phyloP scores from a whole-genome alignment of 2,329 filamentous ascomycete genomes.

The Dothistroma septosporum region DNA sequence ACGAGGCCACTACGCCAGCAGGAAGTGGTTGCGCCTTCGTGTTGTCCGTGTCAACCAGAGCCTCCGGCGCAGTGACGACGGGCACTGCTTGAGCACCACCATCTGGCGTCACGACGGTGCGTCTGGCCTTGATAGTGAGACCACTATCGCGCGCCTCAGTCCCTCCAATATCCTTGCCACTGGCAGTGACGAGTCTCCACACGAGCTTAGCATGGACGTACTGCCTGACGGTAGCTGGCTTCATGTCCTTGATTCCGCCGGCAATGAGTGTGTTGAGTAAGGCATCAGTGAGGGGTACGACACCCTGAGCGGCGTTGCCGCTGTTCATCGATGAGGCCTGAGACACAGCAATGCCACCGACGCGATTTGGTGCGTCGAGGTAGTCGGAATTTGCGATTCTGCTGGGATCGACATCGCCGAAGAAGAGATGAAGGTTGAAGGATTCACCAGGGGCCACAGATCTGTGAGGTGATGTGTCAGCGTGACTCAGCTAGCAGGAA shows the following conservation, averaged over 20 bases:
- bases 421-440: conserved; percentile 13
- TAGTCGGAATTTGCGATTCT: conserved; percentile 10
- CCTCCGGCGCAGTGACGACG: conserved; percentile 5
- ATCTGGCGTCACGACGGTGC: conserved; percentile 8
- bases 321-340: conserved; percentile 2
- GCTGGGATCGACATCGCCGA: conserved; percentile 7
- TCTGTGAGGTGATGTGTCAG: background rate
- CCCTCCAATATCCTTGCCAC: conserved; percentile 10
- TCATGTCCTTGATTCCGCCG: conserved; percentile 10
- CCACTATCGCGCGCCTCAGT: conserved; percentile 3
- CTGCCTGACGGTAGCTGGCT: conserved; percentile 5
- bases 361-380: conserved; percentile 11
- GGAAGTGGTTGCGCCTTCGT: background rate
- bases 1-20: conserved; percentile 2
- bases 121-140: conserved; percentile 2
- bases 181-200: conserved; percentile 9
- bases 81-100: conserved; percentile 1
- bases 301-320: conserved; percentile 2
- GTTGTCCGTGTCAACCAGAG: conserved; percentile 1
- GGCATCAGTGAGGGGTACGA: conserved; percentile 10
- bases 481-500: background rate
- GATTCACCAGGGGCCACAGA: conserved; percentile 11
- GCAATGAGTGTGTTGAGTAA: conserved; percentile 11
- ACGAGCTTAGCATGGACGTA: conserved; percentile 9
- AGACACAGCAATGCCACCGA: conserved; percentile 11